Conservation (phyloP, 2,329 filamentous ascomycete genomes). For the Paecilomyces variotii region DNA sequence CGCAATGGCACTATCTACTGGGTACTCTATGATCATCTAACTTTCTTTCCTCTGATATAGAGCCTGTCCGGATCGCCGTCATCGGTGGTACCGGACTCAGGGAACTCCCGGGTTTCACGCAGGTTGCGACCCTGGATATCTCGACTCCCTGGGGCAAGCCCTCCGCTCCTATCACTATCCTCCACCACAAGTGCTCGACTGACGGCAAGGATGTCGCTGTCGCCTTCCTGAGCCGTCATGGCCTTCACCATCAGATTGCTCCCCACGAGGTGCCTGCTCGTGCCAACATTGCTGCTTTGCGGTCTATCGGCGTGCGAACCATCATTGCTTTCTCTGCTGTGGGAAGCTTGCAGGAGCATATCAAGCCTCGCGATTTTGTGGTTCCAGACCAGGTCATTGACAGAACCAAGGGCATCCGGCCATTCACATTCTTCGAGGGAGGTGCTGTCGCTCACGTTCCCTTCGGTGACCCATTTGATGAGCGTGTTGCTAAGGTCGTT, state of each 20-base stretch:
- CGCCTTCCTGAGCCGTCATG: conserved; percentile 92
- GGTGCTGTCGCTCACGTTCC: conserved; percentile 90
- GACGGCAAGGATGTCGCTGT: conserved; percentile 54
- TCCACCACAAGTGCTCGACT: conserved; percentile 72
- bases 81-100: conserved; percentile 90
- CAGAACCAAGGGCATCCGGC: conserved; percentile 87
- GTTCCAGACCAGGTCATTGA: conserved; percentile 96
- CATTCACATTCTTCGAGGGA: conserved; percentile 80
- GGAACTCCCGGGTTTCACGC: conserved; percentile 77
- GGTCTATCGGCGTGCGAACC: conserved; percentile 78
- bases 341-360: conserved; percentile 82
- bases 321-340: conserved; percentile 95
- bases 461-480: conserved; percentile 93
- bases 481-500: conserved; percentile 65
- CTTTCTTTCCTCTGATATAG: conserved; percentile 12
- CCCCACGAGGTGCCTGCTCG: conserved; percentile 92
- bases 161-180: conserved; percentile 70
- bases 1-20: background rate
- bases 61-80: conserved; percentile 71
- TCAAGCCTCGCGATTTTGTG: conserved; percentile 94
- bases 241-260: conserved; percentile 76
- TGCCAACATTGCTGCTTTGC: conserved; percentile 96
- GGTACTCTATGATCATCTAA: background rate
- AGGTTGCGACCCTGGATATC: conserved; percentile 68
- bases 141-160: conserved; percentile 84